Base-by-base conservation (phyloP, 257 asterid genomes). In the Gardenia jasminoides region DNA sequence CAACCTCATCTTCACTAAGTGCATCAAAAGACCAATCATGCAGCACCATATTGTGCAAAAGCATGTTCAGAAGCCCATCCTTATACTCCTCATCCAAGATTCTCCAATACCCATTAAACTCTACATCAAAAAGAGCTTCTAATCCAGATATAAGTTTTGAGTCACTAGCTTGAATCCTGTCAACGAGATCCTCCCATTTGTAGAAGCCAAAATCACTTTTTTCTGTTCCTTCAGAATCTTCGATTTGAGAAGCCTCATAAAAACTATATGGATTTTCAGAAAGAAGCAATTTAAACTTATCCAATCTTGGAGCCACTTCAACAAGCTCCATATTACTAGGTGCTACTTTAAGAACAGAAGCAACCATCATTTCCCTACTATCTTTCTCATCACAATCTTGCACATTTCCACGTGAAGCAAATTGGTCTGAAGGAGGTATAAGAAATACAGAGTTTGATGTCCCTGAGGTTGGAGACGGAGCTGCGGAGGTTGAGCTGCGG, bases 361-460 rank as follows among this genome's bases (percentile, higher is more conserved):
- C 92, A 78, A 80, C 88, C 61, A 22, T 81, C 85, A 68, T 82
- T 75, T 68, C 82, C 70, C 64, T 85, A 16, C 72, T 82, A 74
- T 83, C 86, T 76, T 87, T 82, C 76, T 82, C 81, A 52, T 76
- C 77, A 56, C 82, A 58, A 17, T 76, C 82, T 81, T 74, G 81
- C 6, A 74, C 62, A 78, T 31, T 61, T 78, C 79, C 84, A 78
- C 81, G 80, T 20, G 85, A 41, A 31, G 59, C 24, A 11, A 71
- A 79, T 50, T 66, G 82, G 46, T 87, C 82, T 10, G 77, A 41
- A 62, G 98, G 97, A 80, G 99, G 98, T 76, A 95, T 82, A 78
- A 95, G 97, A 80, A 92, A 89, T 31, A 92, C 88, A 7, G 99
- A 93, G 85, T 95, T 95, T 70, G 99, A 93, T 33, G 97, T 89